Percentiles rank a stretch among this genome's conserved stretches.
These are phyloP conservation scores for Talaromyces nanjingensis DNA, from an alignment of 495 filamentous ascomycete genomes.

Conservation along the genomic window DNA sequence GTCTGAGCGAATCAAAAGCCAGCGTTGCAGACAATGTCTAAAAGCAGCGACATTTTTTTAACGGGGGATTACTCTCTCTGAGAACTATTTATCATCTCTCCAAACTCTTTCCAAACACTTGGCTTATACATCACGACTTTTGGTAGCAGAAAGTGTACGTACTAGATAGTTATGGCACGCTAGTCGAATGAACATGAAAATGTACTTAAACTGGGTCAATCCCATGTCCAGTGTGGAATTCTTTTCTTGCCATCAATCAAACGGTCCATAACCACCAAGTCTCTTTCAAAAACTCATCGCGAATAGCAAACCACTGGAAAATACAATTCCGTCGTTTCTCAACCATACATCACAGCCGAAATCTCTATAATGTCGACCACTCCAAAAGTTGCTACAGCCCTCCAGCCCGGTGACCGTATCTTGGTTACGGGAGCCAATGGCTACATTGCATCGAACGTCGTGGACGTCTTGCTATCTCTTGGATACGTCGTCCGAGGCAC, in stretches of 20 bases:
- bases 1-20: neutral
- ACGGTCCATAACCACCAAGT: neutral
- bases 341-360: neutral
- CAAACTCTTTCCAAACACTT: neutral
- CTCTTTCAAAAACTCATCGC: neutral
- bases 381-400: constrained; percentile 9
- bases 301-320: neutral
- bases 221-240: neutral
- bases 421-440: constrained; percentile 54
- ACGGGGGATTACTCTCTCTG: neutral
- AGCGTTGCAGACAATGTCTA: neutral
- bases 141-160: neutral
- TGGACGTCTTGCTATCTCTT: constrained; percentile 38
- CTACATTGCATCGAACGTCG: constrained; percentile 47
- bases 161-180: neutral
- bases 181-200: neutral
- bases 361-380: neutral
- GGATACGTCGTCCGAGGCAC: constrained; percentile 50
- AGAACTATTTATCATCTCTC: neutral
- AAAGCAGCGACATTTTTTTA: neutral
- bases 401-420: constrained; percentile 16
- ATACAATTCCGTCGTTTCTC: neutral
- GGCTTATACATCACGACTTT: neutral
- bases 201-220: neutral
- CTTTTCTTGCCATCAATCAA: neutral